phyloP scores from a whole-genome alignment of 1,139 yeast genomes.

The Dujonia santamariae region DNA sequence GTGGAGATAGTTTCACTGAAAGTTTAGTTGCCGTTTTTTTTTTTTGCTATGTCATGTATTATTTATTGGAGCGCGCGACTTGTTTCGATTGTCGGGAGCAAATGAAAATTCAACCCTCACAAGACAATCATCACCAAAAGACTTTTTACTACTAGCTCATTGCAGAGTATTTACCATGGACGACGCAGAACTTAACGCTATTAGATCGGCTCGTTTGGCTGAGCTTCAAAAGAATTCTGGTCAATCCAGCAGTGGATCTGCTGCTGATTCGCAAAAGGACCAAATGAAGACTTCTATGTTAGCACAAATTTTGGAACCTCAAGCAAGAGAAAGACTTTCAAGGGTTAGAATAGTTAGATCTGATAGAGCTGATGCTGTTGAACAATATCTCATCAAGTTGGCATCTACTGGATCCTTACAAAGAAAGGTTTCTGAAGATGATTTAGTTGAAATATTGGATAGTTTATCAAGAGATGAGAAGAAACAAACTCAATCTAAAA shows the following conservation, averaged over 20 bases:
- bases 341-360: constrained; percentile 88
- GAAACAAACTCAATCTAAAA: constrained; percentile 57
- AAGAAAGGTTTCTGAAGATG: constrained; percentile 71
- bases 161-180: too few relatives aligned
- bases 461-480: constrained; percentile 80
- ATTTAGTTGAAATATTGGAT: constrained; percentile 77
- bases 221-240: constrained; percentile 65
- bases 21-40: too few relatives aligned
- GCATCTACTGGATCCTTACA: constrained; percentile 78
- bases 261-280: constrained; percentile 17
- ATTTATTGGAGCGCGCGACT: not conserved
- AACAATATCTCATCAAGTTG: constrained; percentile 68
- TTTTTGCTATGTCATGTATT: too few relatives aligned
- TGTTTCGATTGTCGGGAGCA: not conserved
- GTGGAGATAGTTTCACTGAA: too few relatives aligned
- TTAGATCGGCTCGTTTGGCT: constrained; percentile 81
- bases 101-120: constrained; percentile 1
- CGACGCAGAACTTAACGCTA: constrained; percentile 83
- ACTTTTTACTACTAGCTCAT: too few relatives aligned
- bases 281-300: constrained; percentile 43
- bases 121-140: too few relatives aligned
- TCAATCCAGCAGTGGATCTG: constrained; percentile 18
- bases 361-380: constrained; percentile 90
- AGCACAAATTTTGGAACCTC: constrained; percentile 71
- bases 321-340: constrained; percentile 84